phyloP scores from a whole-genome alignment of 2,329 filamentous ascomycete genomes.

The Pestalotiopsis sp. region DNA sequence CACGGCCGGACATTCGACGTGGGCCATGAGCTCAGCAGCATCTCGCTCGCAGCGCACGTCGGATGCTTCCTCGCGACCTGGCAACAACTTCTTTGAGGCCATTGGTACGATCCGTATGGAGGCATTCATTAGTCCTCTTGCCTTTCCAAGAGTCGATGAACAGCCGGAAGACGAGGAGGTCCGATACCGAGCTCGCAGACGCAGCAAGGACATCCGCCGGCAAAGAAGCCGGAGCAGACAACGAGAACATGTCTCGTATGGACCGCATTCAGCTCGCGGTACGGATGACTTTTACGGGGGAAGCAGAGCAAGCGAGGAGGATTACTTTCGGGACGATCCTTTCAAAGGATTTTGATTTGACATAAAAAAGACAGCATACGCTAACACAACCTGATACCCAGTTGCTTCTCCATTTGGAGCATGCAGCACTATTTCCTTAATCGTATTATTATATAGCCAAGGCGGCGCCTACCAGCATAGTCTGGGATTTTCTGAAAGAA shows the following conservation, averaged over 20 bases:
- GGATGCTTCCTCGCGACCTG: conserved; percentile 53
- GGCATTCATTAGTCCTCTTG: conserved; percentile 79
- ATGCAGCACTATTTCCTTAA: not conserved
- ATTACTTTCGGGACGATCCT: conserved; percentile 62
- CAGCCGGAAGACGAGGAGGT: conserved; percentile 54
- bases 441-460: not conserved
- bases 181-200: conserved; percentile 48
- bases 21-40: conserved; percentile 45
- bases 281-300: conserved; percentile 53
- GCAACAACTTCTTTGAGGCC: conserved; percentile 77
- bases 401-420: not conserved
- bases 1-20: conserved; percentile 42
- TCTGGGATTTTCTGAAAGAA: not conserved
- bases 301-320: conserved; percentile 55
- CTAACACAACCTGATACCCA: conserved; percentile 5
- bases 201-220: conserved; percentile 59
- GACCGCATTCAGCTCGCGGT: conserved; percentile 45
- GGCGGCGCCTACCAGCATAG: not conserved
- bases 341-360: conserved; percentile 59
- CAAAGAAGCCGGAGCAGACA: conserved; percentile 56
- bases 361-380: not conserved
- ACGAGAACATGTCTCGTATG: conserved; percentile 48
- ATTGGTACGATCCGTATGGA: conserved; percentile 96
- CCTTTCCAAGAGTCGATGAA: conserved; percentile 50
- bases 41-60: conserved; percentile 40